Evolutionary conservation across 1,139 yeast genomes (phyloP), one percentile per base, ranked within the genome.

Genomic region (Hansenula sp.): DNA sequence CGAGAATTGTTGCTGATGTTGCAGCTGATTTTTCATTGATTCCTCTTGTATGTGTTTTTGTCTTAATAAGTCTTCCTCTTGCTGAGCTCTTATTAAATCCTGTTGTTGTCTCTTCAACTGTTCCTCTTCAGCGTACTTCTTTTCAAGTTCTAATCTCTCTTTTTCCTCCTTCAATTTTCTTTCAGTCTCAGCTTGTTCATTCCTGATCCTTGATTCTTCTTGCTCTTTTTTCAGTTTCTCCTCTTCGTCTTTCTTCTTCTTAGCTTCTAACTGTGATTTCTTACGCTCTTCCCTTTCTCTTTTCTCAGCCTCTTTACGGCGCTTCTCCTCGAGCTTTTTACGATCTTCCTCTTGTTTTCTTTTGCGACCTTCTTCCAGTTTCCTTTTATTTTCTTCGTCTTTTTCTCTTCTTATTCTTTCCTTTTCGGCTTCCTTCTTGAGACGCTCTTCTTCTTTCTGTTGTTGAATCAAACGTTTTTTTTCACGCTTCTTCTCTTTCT

Each of bases 401-500:
- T 68, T 62, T 16, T 74, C 74, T 43, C 74, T 81, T 48, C 79
- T 86, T 2, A 72, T 72, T 52, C 72, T 70, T 35, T 50, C 54
- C 24, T 45, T 41, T 30, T 51, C 57, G 10, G 51, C 84, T 55
- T 82, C 89, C 51, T 75, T 76, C 47, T 71, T 71, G 41, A 69
- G 70, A 41, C 77, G 72, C 60, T 86, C 95, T 53, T 85, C 91
- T 58, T 87, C 96, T 54, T 82, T 84, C 18, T 87, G 89, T 42
- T 72, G 71, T 58, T 82, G 86, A 50, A 76, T 82, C 36, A 76
- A 72, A 24, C 84, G 74, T 61, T 85, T 86, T 73, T 85, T 86
- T 55, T 87, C 94, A 60, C 83, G 82, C 46, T 84, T 81, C 66
- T 81, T 83, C 57, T 88, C 95, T 62, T 79, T 82, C 53, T 85